These are phyloP conservation scores for Cenchrus americanus DNA, from an alignment of 176 grass and related monocot genomes.

Conservation along the genomic window DNA sequence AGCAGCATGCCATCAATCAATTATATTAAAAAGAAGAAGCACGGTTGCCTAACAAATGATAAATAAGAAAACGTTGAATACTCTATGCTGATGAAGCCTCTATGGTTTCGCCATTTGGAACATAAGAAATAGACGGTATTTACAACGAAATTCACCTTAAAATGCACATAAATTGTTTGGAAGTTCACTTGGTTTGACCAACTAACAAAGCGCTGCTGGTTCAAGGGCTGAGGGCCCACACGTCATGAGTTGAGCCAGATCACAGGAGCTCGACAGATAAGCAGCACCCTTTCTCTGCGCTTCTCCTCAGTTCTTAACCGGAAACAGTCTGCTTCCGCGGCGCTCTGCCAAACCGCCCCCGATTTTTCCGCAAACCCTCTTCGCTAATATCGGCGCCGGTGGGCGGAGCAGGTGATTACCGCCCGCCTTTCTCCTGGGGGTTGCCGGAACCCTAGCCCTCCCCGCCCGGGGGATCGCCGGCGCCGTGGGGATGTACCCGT, in stretches of 20 bases:
- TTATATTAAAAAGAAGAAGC: too few relatives aligned
- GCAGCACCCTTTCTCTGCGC: background rate
- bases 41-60: too few relatives aligned
- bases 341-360: background rate
- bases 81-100: background rate
- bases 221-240: background rate
- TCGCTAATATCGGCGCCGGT: slow-evolving; percentile 29
- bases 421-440: background rate
- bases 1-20: too few relatives aligned
- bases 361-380: slow-evolving; percentile 28
- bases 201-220: background rate
- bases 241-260: background rate
- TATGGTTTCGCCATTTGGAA: background rate
- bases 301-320: background rate
- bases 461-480: background rate
- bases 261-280: slow-evolving; percentile 13
- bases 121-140: background rate
- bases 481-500: slow-evolving; percentile 46
- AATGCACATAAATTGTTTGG: background rate
- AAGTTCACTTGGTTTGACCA: background rate
- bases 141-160: background rate
- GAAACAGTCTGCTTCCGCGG: slow-evolving; percentile 10
- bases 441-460: slow-evolving; percentile 46
- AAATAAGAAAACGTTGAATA: background rate
- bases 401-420: background rate